A percentile compares a stretch with the other conserved stretches of the same genome.
phyloP scores from a whole-genome alignment of 2,329 filamentous ascomycete species.

The Podosphaera xanthii region DNA sequence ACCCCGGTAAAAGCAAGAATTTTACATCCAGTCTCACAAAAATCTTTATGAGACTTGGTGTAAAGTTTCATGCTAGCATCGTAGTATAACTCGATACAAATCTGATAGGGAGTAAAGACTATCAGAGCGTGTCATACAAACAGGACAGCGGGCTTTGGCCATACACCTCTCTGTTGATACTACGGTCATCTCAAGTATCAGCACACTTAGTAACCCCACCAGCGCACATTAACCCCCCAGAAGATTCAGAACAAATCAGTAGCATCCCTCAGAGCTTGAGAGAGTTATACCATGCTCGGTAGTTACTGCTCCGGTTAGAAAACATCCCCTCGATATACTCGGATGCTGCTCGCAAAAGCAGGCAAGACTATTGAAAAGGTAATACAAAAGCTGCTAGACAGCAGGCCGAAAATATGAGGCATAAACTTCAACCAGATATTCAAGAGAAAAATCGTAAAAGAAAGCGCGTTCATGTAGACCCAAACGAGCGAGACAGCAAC shows the following conservation, averaged over 20 bases:
- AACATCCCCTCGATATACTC: neutral
- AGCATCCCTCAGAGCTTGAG: neutral
- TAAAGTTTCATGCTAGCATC: neutral
- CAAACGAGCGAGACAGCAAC: neutral
- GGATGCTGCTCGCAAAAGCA: neutral
- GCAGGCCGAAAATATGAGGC: neutral
- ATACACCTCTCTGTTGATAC: neutral
- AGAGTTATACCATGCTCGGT: neutral
- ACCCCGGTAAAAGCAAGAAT: no score
- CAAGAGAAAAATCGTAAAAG: neutral
- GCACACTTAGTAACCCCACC: neutral
- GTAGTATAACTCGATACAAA: neutral
- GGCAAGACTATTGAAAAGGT: neutral
- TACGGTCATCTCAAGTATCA: neutral
- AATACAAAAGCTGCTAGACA: neutral
- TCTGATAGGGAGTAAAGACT: neutral
- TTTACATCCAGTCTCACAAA: no score
- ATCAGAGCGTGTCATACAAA: neutral
- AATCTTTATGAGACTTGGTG: no score
- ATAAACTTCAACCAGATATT: neutral
- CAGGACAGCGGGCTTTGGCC: neutral
- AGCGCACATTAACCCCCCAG: neutral
- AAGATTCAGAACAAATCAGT: neutral
- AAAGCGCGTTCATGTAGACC: neutral
- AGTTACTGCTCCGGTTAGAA: neutral